Conservation (phyloP, 768 basidiomycete genomes). For the Coprinopsis cinerea region DNA sequence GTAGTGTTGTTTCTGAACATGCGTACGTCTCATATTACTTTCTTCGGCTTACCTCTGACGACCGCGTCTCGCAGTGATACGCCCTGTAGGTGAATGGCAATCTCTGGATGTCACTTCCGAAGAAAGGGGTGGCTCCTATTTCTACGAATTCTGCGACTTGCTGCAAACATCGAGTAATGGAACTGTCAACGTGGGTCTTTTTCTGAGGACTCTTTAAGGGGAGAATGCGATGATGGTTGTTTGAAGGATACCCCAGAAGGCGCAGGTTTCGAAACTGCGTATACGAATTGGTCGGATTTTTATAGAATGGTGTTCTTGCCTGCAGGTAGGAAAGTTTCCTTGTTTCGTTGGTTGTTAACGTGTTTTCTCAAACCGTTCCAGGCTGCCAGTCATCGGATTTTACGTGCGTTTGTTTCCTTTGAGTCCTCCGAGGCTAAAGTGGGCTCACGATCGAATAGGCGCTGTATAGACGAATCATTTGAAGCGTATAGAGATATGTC, state of each 20-base stretch:
- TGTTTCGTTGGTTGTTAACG: no score
- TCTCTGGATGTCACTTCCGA: slow-evolving; percentile 46
- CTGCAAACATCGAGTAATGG: slow-evolving; percentile 55
- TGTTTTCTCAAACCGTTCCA: no score
- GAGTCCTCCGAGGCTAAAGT: no score
- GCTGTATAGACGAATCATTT: no score
- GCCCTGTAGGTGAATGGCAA: slow-evolving; percentile 68
- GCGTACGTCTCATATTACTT: slow-evolving; percentile 23
- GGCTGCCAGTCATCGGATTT: no score
- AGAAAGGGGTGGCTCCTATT: slow-evolving; percentile 33
- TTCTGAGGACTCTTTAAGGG: no score
- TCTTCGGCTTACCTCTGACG: slow-evolving; percentile 32
- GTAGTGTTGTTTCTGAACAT: slow-evolving; percentile 63
- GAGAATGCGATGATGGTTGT: slow-evolving; percentile 47
- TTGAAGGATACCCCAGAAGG: slow-evolving; percentile 41
- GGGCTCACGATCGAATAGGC: no score
- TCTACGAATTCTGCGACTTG: slow-evolving; percentile 61
- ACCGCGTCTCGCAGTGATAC: slow-evolving; percentile 38
- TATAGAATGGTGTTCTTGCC: background rate
- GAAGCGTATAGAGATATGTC: slow-evolving; percentile 44
- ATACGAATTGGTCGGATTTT: slow-evolving; percentile 53
- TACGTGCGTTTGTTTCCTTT: no score
- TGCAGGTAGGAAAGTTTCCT: no score
- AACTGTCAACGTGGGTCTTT: no score
- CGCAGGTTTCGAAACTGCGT: slow-evolving; percentile 56